A percentile compares a stretch with the other conserved stretches of the same genome.
Evolutionary conservation across 169 alveolate species (phyloP).

Genomic region (Cryptosporidium tyzzeri): DNA sequence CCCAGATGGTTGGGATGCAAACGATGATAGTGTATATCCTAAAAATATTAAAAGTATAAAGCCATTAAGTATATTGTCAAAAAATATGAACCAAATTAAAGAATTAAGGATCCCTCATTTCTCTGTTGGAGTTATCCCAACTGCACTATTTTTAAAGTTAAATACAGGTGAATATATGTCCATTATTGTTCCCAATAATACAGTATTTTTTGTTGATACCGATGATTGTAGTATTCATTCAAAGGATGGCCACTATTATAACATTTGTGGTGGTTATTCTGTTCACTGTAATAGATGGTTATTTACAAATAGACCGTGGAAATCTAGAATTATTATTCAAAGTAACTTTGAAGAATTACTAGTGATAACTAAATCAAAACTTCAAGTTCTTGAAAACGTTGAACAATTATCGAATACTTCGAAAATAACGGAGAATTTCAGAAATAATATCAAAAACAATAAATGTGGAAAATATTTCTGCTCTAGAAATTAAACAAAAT

Average conservation of each 20-base stretch:
- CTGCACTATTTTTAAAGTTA: slow-evolving; percentile 50
- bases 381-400: slow-evolving; percentile 13
- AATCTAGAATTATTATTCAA: slow-evolving; percentile 23
- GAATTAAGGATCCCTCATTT: slow-evolving; percentile 43
- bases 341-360: neutral
- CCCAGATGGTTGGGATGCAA: slow-evolving; percentile 61
- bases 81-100: neutral
- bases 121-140: slow-evolving; percentile 60
- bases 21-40: slow-evolving; percentile 53
- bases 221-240: slow-evolving; percentile 66
- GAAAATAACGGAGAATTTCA: neutral
- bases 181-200: slow-evolving; percentile 51
- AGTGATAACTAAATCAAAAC: slow-evolving; percentile 30
- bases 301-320: slow-evolving; percentile 50
- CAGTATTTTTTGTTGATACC: slow-evolving; percentile 55
- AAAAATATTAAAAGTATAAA: slow-evolving; percentile 37
- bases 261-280: slow-evolving; percentile 60
- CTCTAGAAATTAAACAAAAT: neutral
- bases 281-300: slow-evolving; percentile 42
- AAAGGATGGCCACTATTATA: slow-evolving; percentile 34
- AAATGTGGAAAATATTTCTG: neutral
- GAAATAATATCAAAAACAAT: neutral
- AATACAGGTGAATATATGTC: slow-evolving; percentile 66
- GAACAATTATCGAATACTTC: neutral
- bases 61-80: slow-evolving; percentile 11